Base-by-base conservation (phyloP, 148 eudicot species). In the Vaccinium darrowii region DNA sequence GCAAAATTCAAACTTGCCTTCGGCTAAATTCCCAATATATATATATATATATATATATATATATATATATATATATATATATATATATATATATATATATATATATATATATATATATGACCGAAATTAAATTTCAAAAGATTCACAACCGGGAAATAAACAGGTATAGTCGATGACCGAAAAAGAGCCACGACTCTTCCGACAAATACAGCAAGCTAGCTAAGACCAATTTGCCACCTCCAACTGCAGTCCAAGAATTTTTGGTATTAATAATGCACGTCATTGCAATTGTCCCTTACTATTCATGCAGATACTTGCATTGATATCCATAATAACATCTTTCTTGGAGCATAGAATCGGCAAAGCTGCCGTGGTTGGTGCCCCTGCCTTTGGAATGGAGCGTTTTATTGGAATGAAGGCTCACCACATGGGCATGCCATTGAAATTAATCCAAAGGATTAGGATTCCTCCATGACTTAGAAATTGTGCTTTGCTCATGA, bases 221-320 rank as follows among this genome's bases (percentile, higher is more conserved):
- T 50, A 62, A 82, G 25, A 51, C 30, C 36, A 39, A 82, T 49
- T 81, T 25, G 9, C 76, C 25, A 47, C 57, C 84, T 50, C 15
- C 23, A 81, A 63, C 67, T 23, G 7, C 5, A 15, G 57, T 49
- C 39, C 75, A 69, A 7, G 16, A 25, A 50, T 25, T 50, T 27
- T 1, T 14, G 27, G 19, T 50, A 82, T 5, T 63, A 50, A 81
- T 74, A 14, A 27, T n/a, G 56, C 5, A 65, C 15, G 7, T 23
- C 8, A 58, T 8, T 63, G 18, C 18, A 33, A 43, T 27, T 50
- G 27, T 78, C 72, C 27, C 60, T 60, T 1, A n/a, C n/a, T 27
- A 25, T 16, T 88, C 88, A 83, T 92, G 94, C 79, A 87, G 81
- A 56, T 82, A 86, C 88, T 86, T 92, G 90, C 94, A 90, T 23